Base-by-base conservation (phyloP, 306 rosid genomes). In the Delonix regia region DNA sequence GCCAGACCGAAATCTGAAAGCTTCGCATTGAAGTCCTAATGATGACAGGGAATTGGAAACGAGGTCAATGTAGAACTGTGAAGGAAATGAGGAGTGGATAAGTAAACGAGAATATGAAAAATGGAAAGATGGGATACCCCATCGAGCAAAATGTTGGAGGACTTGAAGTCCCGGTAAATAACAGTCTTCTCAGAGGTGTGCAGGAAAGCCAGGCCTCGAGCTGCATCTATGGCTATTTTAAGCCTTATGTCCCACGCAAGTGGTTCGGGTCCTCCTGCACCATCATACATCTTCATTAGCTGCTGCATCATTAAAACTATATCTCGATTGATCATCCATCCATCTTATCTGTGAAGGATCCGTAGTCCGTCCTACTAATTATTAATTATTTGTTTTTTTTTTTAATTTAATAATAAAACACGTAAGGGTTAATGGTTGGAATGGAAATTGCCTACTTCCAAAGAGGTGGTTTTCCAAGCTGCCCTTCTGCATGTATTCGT, bases 391-490 rank as follows among this genome's bases (percentile, higher is more conserved):
- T 34, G 6, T 2, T 2, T 2, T 6, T 34, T 34, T 34, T 25
- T n/a, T n/a, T n/a, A n/a, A 1, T 30, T 30, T 30, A 30, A 30
- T 30, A 4, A 30, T 30, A 30, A 30, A 30, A 30, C 33, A 30
- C n/a, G n/a, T 30, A 30, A 30, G 33, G 33, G 33, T 30, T 30
- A 30, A 30, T 30, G 5, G 39, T 36, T 6, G 39, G 44, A n/a
- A n/a, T n/a, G n/a, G n/a, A n/a, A 39, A 39, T 7, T 45, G 21
- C 86, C 8, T 86, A 92, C 99, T 91, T 80, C 88, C 81, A 59
- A 96, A 96, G n/a, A 96, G 88, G 85, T 96, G 98, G 64, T 75
- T 90, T 61, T 96, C 99, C 80, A 93, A 80, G 80, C 99, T 96
- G 0, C 99, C 99, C 76, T 82, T 96, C 22, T 68, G 90, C 96